A percentile compares a stretch with the other conserved stretches of the same genome.
Conservation (phyloP, 2,329 filamentous ascomycete species). For the Aspergillus sp. region DNA sequence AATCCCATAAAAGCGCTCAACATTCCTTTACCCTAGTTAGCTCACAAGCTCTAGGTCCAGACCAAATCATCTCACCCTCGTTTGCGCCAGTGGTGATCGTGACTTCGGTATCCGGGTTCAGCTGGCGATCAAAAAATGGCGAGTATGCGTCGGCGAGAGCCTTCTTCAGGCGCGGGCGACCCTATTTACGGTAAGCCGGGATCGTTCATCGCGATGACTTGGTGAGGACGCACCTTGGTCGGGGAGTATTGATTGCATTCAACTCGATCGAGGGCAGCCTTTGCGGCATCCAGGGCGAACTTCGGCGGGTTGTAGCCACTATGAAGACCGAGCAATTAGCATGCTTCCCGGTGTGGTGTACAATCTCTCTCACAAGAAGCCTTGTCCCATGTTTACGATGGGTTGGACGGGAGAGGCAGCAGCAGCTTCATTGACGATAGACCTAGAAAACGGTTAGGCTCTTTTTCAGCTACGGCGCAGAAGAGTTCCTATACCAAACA, state of each 20-base stretch:
- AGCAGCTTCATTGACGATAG: slow-evolving; percentile 67
- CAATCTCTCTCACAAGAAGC: slow-evolving; percentile 49
- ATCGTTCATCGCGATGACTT: not conserved
- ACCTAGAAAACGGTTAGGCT: slow-evolving; percentile 43
- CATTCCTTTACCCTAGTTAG: slow-evolving; percentile 62
- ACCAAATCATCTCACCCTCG: slow-evolving; percentile 38
- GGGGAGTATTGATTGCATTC: slow-evolving; percentile 99
- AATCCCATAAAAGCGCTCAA: slow-evolving; percentile 98
- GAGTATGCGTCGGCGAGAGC: slow-evolving; percentile 92
- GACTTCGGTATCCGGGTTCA: slow-evolving; percentile 89
- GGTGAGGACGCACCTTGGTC: slow-evolving; percentile 62
- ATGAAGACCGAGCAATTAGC: not conserved
- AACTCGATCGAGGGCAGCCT: slow-evolving; percentile 81
- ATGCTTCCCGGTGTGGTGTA: not conserved
- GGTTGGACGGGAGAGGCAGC: slow-evolving; percentile 63
- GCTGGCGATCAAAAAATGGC: slow-evolving; percentile 75
- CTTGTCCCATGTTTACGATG: slow-evolving; percentile 69
- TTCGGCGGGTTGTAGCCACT: slow-evolving; percentile 87
- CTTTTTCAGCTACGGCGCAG: not conserved
- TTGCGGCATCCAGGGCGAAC: slow-evolving; percentile 90
- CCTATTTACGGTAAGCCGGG: slow-evolving; percentile 44
- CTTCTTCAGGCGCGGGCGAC: slow-evolving; percentile 85
- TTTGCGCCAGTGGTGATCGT: slow-evolving; percentile 77
- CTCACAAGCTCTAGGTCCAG: not conserved
- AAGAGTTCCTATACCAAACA: slow-evolving; percentile 43